A percentile compares a stretch with the other conserved stretches of the same genome.
Conservation (phyloP, 805 yeast species). For the Sugiyamaella americana region DNA sequence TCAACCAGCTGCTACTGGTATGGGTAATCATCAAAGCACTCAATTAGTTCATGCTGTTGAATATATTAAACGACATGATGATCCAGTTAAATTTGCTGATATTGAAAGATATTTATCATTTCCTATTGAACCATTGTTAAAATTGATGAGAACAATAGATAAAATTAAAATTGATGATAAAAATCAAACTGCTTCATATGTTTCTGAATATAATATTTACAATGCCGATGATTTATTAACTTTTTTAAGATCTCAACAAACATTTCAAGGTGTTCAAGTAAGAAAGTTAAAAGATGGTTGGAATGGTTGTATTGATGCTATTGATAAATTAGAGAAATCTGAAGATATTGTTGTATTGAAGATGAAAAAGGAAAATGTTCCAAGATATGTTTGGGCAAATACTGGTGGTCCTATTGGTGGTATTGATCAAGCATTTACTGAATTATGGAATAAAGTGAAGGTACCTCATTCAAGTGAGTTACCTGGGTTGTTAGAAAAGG, state of each 20-base stretch:
- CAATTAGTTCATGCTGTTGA: slow-evolving; percentile 89
- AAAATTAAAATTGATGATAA: slow-evolving; percentile 63
- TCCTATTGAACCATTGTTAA: slow-evolving; percentile 59
- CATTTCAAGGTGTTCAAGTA: slow-evolving; percentile 82
- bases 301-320: slow-evolving; percentile 79
- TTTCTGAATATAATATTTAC: slow-evolving; percentile 82
- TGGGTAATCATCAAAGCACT: slow-evolving; percentile 67
- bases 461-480: slow-evolving; percentile 79
- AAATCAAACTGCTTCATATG: slow-evolving; percentile 69
- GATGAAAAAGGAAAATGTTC: slow-evolving; percentile 88
- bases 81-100: slow-evolving; percentile 61
- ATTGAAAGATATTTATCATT: slow-evolving; percentile 61
- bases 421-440: slow-evolving; percentile 75
- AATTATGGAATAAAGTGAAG: slow-evolving; percentile 71
- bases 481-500: slow-evolving; percentile 68
- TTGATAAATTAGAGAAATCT: slow-evolving; percentile 70
- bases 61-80: slow-evolving; percentile 62
- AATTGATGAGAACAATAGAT: slow-evolving; percentile 67
- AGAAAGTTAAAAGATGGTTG: slow-evolving; percentile 86
- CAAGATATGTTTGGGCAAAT: slow-evolving; percentile 90
- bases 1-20: slow-evolving; percentile 36
- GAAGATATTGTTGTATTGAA: slow-evolving; percentile 75
- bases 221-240: slow-evolving; percentile 70
- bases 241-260: slow-evolving; percentile 70
- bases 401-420: slow-evolving; percentile 65